Conservation (phyloP, 1,284 basidiomycete genomes). For the Ceratobasidium sp. region DNA sequence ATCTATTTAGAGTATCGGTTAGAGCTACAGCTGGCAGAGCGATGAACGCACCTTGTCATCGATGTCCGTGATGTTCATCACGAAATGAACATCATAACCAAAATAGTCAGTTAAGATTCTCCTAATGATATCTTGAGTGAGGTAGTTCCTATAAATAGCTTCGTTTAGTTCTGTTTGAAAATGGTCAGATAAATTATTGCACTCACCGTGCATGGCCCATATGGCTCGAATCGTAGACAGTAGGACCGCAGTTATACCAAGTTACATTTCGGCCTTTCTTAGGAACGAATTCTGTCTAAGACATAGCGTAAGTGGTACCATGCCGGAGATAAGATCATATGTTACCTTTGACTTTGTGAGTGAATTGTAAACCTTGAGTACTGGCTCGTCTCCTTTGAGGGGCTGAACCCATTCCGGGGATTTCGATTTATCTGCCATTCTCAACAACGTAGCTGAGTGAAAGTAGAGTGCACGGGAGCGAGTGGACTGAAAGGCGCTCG, state of each 20-base stretch:
- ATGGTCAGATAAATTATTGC: slow-evolving; percentile 41
- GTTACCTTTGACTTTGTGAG: slow-evolving; percentile 88
- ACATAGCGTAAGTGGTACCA: slow-evolving; percentile 35
- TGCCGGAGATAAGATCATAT: slow-evolving; percentile 35
- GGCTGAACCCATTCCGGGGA: slow-evolving; percentile 56
- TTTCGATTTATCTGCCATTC: slow-evolving; percentile 45
- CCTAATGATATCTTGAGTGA: slow-evolving; percentile 95
- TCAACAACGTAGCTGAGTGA: not conserved
- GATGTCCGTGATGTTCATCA: slow-evolving; percentile 99
- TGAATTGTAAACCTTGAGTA: slow-evolving; percentile 91
- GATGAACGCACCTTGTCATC: slow-evolving; percentile 89
- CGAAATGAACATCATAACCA: slow-evolving; percentile 97
- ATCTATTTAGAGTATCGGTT: slow-evolving; percentile 66
- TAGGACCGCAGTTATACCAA: slow-evolving; percentile 99
- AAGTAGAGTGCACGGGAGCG: not conserved
- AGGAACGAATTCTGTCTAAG: slow-evolving; percentile 84
- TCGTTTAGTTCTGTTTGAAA: slow-evolving; percentile 38
- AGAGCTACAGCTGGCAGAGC: slow-evolving; percentile 37
- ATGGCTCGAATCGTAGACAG: slow-evolving; percentile 97
- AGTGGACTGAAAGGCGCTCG: not conserved
- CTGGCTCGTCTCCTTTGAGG: slow-evolving; percentile 53
- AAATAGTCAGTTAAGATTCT: slow-evolving; percentile 96
- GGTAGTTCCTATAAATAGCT: slow-evolving; percentile 81
- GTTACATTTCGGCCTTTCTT: slow-evolving; percentile 86
- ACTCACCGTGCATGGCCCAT: slow-evolving; percentile 97